A percentile compares a stretch with the other conserved stretches of the same genome.
Evolutionary conservation across 306 rosid genomes (phyloP).

Genomic region (Hippophae rhamnoides): DNA sequence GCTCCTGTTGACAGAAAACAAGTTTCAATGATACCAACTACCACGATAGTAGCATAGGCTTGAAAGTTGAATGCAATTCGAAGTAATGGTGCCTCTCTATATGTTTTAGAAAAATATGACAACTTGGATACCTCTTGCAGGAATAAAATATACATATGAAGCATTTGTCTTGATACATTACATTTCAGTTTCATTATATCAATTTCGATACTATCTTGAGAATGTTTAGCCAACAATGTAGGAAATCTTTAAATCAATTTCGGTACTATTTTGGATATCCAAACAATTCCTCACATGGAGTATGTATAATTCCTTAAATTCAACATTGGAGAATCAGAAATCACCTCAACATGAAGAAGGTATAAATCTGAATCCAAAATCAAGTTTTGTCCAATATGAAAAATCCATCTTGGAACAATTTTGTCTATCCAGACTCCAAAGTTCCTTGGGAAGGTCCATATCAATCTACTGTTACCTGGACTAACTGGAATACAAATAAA

Average conservation of each 20-base stretch:
- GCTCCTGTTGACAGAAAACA: conserved; percentile 42
- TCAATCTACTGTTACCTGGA: conserved; percentile 88
- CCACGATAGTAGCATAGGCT: too few species aligned
- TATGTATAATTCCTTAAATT: conserved; percentile 5
- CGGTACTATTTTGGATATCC: background rate
- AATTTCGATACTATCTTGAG: too few species aligned
- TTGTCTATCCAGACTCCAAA: conserved; percentile 60
- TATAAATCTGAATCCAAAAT: conserved; percentile 86
- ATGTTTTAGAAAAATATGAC: too few species aligned
- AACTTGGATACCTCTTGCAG: too few species aligned
- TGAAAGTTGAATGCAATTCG: too few species aligned
- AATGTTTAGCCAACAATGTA: too few species aligned
- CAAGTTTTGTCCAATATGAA: conserved; percentile 75
- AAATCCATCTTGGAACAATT: conserved; percentile 80
- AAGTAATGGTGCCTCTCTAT: too few species aligned
- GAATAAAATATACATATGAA: too few species aligned
- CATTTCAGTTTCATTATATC: too few species aligned
- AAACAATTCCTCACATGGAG: background rate
- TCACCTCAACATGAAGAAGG: conserved; percentile 92
- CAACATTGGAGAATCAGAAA: background rate
- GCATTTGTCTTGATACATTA: too few species aligned
- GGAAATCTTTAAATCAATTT: background rate
- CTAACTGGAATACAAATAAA: conserved; percentile 80
- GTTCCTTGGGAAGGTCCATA: conserved; percentile 88
- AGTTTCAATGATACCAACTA: background rate